Percentiles rank a stretch among this genome's conserved stretches.
These are phyloP conservation scores for Claviceps digitariae DNA, from an alignment of 2,329 filamentous ascomycete genomes.

Conservation along the genomic window DNA sequence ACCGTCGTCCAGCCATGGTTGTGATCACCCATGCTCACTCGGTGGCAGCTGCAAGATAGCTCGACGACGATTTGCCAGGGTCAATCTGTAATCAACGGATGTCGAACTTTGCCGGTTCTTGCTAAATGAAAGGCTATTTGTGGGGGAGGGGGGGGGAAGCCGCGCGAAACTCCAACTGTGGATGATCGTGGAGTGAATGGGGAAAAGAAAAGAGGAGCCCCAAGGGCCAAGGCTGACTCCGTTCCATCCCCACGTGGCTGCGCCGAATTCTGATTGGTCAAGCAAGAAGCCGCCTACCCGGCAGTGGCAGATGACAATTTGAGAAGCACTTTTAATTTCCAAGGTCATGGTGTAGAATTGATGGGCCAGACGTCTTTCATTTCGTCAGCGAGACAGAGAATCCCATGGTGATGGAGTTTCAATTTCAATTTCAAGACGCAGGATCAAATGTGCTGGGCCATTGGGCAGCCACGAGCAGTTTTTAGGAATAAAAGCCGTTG, in stretches of 20 bases:
- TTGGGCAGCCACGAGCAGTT: too few species aligned
- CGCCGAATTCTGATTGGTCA: background rate
- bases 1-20: conserved; percentile 20
- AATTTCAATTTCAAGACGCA: too few species aligned
- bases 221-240: background rate
- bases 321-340: background rate
- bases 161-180: too few species aligned
- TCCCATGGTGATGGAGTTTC: too few species aligned
- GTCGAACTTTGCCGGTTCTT: background rate
- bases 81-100: background rate
- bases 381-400: too few species aligned
- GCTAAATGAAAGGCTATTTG: background rate
- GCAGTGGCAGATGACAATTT: background rate
- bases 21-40: conserved; percentile 16
- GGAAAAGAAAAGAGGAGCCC: background rate
- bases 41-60: background rate
- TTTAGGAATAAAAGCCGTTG: too few species aligned
- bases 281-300: background rate
- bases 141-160: background rate
- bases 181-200: background rate
- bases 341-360: background rate
- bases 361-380: background rate
- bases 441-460: too few species aligned
- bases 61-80: background rate
- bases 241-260: background rate